These are phyloP conservation scores for Cyberlindnera suaveolens DNA, from an alignment of 805 yeast species.

Conservation along the genomic window DNA sequence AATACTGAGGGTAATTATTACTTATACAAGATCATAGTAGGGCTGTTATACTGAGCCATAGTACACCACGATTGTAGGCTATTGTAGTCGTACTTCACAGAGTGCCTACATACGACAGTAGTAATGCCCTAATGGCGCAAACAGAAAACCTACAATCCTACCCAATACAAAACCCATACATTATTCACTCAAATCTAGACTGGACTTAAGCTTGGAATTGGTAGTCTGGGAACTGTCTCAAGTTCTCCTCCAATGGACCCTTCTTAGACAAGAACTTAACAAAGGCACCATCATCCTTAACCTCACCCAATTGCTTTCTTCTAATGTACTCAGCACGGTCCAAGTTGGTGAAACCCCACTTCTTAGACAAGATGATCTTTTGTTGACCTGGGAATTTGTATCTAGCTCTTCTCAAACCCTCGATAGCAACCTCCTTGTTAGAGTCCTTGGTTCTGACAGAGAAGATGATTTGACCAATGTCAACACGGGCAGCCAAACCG, in stretches of 20 bases:
- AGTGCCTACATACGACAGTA: too few relatives aligned
- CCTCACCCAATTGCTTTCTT: slow-evolving; percentile 91
- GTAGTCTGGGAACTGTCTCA: slow-evolving; percentile 88
- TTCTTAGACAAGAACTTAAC: slow-evolving; percentile 96
- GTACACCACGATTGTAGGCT: too few relatives aligned
- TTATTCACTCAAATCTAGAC: slow-evolving; percentile 6
- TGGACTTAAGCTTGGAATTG: slow-evolving; percentile 34
- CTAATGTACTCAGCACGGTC: slow-evolving; percentile 95
- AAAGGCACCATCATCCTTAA: slow-evolving; percentile 99
- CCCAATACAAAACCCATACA: slow-evolving; percentile 2
- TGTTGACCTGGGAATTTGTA: slow-evolving; percentile 99
- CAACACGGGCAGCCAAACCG: slow-evolving; percentile 99
- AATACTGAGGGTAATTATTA: too few relatives aligned
- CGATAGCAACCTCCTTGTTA: slow-evolving; percentile 95
- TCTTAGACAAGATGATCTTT: slow-evolving; percentile 97
- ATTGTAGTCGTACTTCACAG: too few relatives aligned
- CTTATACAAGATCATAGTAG: too few relatives aligned
- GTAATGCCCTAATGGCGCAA: background rate
- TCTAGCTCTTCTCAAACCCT: slow-evolving; percentile 99
- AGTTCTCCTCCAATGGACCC: slow-evolving; percentile 92
- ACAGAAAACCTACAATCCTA: background rate
- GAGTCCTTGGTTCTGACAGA: slow-evolving; percentile 98
- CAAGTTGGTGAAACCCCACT: slow-evolving; percentile 99
- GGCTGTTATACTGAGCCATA: too few relatives aligned
- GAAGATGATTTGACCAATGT: slow-evolving; percentile 96